A percentile compares a stretch with the other conserved stretches of the same genome.
Conservation (phyloP, 1,284 basidiomycete genomes). For the Pseudozyma sp. region DNA sequence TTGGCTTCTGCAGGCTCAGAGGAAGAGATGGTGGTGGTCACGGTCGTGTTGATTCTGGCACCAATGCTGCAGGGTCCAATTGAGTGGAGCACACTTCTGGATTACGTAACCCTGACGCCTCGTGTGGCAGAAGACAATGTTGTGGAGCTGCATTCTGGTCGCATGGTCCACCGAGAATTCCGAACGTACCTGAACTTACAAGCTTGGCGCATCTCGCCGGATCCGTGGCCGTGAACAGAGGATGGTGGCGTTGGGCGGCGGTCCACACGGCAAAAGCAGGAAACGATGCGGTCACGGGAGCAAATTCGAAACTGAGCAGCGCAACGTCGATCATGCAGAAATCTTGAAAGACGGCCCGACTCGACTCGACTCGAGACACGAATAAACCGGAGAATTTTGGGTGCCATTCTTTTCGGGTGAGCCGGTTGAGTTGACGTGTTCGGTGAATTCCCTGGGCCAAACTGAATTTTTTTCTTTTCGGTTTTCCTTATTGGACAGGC, state of each 20-base stretch:
- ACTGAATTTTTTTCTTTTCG: neutral
- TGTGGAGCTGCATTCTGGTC: neutral
- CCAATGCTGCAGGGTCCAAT: constrained; percentile 24
- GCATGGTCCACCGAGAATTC: too few relatives aligned
- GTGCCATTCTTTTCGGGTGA: constrained; percentile 6
- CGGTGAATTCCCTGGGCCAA: constrained; percentile 13
- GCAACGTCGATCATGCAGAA: constrained; percentile 6
- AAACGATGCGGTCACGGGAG: neutral
- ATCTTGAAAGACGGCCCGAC: constrained; percentile 3
- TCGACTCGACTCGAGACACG: neutral
- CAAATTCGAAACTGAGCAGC: constrained; percentile 12
- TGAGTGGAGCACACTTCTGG: constrained; percentile 19
- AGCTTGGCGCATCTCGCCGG: too few relatives aligned
- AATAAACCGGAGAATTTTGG: constrained; percentile 6
- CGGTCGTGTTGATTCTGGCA: too few relatives aligned
- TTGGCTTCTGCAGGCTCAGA: neutral
- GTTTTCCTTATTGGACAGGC: constrained; percentile 2
- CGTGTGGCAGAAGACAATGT: too few relatives aligned
- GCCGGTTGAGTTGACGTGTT: constrained; percentile 8
- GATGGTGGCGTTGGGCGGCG: too few relatives aligned
- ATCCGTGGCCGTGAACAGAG: too few relatives aligned
- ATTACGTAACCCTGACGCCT: constrained; percentile 25
- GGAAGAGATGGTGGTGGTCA: neutral
- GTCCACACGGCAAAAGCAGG: too few relatives aligned
- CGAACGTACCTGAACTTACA: too few relatives aligned